Percentiles rank a stretch among this genome's conserved stretches.
Evolutionary conservation across 192 early-diverging fungal species (phyloP).

Genomic region (Linderina pennispora): DNA sequence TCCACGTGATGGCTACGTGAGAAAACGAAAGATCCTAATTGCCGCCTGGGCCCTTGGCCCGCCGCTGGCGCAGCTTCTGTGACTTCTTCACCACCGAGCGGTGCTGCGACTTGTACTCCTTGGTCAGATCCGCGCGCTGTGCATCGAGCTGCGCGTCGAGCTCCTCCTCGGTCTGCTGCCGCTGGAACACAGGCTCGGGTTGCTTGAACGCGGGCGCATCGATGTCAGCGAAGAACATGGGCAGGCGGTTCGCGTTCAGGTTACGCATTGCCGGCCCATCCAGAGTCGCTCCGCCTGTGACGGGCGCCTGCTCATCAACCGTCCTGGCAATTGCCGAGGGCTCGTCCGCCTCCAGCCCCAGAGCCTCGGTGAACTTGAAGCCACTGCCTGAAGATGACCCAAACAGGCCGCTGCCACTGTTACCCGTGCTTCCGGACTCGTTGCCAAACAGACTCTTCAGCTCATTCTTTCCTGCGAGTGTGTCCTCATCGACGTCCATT

Average conservation of each 20-base stretch:
- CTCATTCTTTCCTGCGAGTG: neutral
- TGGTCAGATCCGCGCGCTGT: conserved; percentile 9
- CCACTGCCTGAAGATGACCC: conserved; percentile 3
- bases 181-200: conserved; percentile 42
- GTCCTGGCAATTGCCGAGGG: conserved; percentile 12
- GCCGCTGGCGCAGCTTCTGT: conserved; percentile 17
- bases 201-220: conserved; percentile 26
- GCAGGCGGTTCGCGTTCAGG: conserved; percentile 39
- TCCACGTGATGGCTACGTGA: too few species aligned
- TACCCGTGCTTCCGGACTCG: neutral
- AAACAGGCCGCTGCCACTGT: conserved; percentile 16
- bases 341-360: conserved; percentile 43
- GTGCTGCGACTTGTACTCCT: conserved; percentile 38
- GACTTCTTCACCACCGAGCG: conserved; percentile 17
- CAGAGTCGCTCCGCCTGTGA: conserved; percentile 25
- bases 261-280: conserved; percentile 27
- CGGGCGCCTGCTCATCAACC: conserved; percentile 9
- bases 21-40: too few species aligned
- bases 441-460: conserved; percentile 12
- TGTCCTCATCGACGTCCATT: conserved; percentile 30
- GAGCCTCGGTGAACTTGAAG: conserved; percentile 31
- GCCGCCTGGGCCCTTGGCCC: neutral
- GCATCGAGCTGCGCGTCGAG: conserved; percentile 24
- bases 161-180: conserved; percentile 42
- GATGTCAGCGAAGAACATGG: conserved; percentile 33